Conservation (phyloP, 1,139 yeast genomes). For the Yarrowia galli region DNA sequence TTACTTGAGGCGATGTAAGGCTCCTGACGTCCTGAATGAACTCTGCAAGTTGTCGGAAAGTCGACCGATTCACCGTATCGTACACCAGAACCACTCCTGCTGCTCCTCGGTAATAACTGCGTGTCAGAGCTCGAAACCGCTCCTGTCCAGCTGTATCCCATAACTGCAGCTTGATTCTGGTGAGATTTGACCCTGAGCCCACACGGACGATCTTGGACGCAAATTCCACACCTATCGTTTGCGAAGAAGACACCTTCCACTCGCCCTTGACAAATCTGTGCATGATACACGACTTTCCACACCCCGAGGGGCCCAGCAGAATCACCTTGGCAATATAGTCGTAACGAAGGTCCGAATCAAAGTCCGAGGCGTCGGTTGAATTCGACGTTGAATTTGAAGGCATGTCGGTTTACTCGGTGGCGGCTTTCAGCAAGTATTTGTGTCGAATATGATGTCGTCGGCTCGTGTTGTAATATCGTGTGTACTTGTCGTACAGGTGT, state of each 20-base stretch:
- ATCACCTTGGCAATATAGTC: conserved; percentile 58
- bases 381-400: conserved; percentile 31
- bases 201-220: conserved; percentile 55
- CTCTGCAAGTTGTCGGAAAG: conserved; percentile 59
- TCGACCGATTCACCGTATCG: conserved; percentile 66
- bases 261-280: conserved; percentile 55
- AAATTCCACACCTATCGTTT: conserved; percentile 61
- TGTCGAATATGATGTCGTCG: neutral
- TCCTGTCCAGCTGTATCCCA: conserved; percentile 99
- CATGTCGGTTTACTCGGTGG: neutral
- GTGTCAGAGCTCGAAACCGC: conserved; percentile 90
- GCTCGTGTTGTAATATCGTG: neutral
- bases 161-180: conserved; percentile 74
- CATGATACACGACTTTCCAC: conserved; percentile 57
- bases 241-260: conserved; percentile 52
- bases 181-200: conserved; percentile 65
- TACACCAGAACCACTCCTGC: conserved; percentile 81
- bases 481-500: neutral
- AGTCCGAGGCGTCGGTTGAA: conserved; percentile 23
- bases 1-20: conserved; percentile 54
- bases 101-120: conserved; percentile 80
- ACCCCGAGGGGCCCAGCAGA: conserved; percentile 57
- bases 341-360: conserved; percentile 46
- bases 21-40: conserved; percentile 59
- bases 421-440: neutral